These are phyloP conservation scores for Ophiocordyceps australis DNA, from an alignment of 2,329 filamentous ascomycete genomes.

Conservation along the genomic window DNA sequence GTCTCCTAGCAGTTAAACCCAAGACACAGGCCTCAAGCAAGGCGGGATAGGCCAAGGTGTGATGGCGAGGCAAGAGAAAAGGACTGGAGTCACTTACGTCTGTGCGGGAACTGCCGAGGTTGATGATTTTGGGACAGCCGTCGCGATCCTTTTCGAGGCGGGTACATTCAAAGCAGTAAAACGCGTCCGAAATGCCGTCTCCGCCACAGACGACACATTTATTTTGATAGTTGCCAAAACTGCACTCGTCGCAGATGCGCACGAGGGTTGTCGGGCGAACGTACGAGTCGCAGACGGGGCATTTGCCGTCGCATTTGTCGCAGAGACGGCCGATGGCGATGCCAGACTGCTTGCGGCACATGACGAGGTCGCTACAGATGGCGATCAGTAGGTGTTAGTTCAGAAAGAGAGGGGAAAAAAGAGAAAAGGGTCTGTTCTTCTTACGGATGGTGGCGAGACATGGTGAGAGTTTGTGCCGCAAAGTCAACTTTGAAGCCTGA, in stretches of 20 bases:
- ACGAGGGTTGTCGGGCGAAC: slow-evolving; percentile 94
- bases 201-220: slow-evolving; percentile 98
- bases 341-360: slow-evolving; percentile 97
- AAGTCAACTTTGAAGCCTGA: too few relatives aligned
- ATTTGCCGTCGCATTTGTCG: slow-evolving; percentile 99
- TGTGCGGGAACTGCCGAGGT: slow-evolving; percentile 85
- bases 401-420: background rate
- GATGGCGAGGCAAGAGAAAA: background rate
- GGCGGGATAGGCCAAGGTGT: slow-evolving; percentile 18
- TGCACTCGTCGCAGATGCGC: slow-evolving; percentile 98
- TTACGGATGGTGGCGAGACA: slow-evolving; percentile 91
- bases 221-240: slow-evolving; percentile 99
- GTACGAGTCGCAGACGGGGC: slow-evolving; percentile 96
- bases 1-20: too few relatives aligned
- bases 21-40: background rate
- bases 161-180: slow-evolving; percentile 99
- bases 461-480: slow-evolving; percentile 19
- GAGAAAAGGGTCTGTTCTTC: slow-evolving; percentile 7
- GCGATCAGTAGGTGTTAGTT: background rate
- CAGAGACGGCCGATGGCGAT: slow-evolving; percentile 97
- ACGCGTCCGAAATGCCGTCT: slow-evolving; percentile 93
- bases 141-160: slow-evolving; percentile 92
- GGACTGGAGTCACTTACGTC: slow-evolving; percentile 45
- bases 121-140: slow-evolving; percentile 98
- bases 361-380: slow-evolving; percentile 76